Conservation (phyloP, 116 monocot genomes). For the Zostera marina region DNA sequence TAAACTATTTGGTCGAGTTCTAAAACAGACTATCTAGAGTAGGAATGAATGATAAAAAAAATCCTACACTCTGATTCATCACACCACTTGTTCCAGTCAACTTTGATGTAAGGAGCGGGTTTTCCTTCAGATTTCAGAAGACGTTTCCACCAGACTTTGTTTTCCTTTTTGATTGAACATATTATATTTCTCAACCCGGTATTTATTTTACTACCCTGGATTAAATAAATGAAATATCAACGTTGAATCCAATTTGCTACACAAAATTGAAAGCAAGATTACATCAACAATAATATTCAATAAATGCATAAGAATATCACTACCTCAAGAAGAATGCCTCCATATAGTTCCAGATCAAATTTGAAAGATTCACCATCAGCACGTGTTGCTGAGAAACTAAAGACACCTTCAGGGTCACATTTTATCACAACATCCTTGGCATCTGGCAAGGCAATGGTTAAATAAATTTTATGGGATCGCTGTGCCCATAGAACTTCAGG, state of each 20-base stretch:
- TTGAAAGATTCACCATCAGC: conserved; percentile 34
- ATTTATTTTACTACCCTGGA: conserved; percentile 35
- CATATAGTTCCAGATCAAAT: conserved; percentile 56
- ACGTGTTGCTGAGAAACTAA: conserved; percentile 56
- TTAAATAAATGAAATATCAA: too few species aligned
- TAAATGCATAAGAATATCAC: background rate
- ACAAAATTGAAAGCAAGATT: background rate
- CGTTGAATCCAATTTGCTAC: too few species aligned
- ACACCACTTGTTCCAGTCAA: conserved; percentile 92
- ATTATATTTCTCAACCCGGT: conserved; percentile 67
- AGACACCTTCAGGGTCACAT: conserved; percentile 36
- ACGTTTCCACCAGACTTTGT: conserved; percentile 77
- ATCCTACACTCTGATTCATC: conserved; percentile 50
- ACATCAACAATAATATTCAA: background rate
- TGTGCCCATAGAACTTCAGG: conserved; percentile 90
- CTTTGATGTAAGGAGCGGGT: conserved; percentile 86
- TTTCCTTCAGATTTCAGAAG: conserved; percentile 72
- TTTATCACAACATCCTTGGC: conserved; percentile 54
- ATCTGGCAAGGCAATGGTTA: conserved; percentile 70
- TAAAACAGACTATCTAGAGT: conserved; percentile 19
- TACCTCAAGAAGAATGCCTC: conserved; percentile 45
- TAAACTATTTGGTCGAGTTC: background rate
- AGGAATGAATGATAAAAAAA: too few species aligned
- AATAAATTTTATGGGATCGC: conserved; percentile 62
- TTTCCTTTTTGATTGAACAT: conserved; percentile 69